Percentiles rank a stretch among this genome's conserved stretches.
phyloP scores from a whole-genome alignment of 2,329 filamentous ascomycete genomes.

The Aspergillus sp. region DNA sequence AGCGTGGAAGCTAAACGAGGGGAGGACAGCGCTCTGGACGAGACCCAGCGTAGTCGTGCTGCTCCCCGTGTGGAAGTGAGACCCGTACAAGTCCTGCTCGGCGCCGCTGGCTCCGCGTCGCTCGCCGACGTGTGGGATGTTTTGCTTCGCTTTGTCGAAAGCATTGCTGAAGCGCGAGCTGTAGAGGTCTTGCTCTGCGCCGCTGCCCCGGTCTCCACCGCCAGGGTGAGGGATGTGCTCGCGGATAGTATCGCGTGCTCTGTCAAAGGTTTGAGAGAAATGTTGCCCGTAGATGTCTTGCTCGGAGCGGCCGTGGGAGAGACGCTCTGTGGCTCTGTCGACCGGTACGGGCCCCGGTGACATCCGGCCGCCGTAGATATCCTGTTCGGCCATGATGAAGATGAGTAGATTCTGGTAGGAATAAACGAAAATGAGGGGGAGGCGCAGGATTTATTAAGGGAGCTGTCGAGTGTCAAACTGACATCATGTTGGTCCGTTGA shows the following conservation, averaged over 20 bases:
- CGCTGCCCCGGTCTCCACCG: neutral
- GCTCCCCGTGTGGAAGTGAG: slow-evolving; percentile 3
- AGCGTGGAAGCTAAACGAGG: slow-evolving; percentile 59
- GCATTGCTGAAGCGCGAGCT: neutral
- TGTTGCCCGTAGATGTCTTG: slow-evolving; percentile 5
- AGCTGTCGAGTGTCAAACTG: neutral
- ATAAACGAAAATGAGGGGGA: neutral
- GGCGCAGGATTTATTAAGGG: neutral
- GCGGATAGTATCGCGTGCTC: neutral
- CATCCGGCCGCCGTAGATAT: slow-evolving; percentile 1
- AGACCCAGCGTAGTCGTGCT: slow-evolving; percentile 49
- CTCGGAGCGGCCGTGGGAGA: slow-evolving; percentile 4
- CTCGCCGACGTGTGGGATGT: neutral
- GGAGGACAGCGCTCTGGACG: slow-evolving; percentile 57
- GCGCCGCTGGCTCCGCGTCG: neutral
- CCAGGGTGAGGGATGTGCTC: neutral
- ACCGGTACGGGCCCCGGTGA: neutral
- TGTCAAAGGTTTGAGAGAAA: neutral
- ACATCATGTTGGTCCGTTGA: neutral
- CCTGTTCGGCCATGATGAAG: slow-evolving; percentile 8
- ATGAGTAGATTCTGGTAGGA: neutral
- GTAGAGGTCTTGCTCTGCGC: neutral
- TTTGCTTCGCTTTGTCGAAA: neutral
- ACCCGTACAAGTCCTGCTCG: slow-evolving; percentile 9
- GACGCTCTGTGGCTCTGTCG: neutral